Evolutionary conservation across 805 yeast genomes (phyloP).

Genomic region (Suhomyces prunicola): DNA sequence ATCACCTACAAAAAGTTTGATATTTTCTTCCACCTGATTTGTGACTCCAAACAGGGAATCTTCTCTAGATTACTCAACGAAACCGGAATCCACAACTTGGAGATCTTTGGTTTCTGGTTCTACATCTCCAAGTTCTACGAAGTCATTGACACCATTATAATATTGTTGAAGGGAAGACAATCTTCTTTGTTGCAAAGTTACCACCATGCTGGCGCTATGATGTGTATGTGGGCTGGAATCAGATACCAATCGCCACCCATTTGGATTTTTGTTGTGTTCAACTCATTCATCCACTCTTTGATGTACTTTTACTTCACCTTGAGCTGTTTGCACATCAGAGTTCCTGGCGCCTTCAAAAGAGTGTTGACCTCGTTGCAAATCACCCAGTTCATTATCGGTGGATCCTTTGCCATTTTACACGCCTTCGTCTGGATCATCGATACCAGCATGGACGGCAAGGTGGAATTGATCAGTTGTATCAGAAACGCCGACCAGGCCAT

Average conservation of each 20-base stretch:
- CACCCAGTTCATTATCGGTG: slow-evolving; percentile 66
- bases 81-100: slow-evolving; percentile 36
- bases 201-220: slow-evolving; percentile 78
- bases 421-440: slow-evolving; percentile 60
- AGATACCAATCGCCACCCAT: slow-evolving; percentile 70
- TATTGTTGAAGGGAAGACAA: slow-evolving; percentile 64
- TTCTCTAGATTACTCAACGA: slow-evolving; percentile 34
- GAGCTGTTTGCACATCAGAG: slow-evolving; percentile 54
- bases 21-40: slow-evolving; percentile 57
- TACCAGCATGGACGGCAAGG: slow-evolving; percentile 24
- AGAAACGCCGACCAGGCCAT: slow-evolving; percentile 57
- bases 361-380: slow-evolving; percentile 65
- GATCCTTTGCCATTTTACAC: slow-evolving; percentile 62
- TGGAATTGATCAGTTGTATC: slow-evolving; percentile 45
- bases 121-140: slow-evolving; percentile 71
- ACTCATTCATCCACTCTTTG: slow-evolving; percentile 72
- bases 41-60: slow-evolving; percentile 58
- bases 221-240: slow-evolving; percentile 79
- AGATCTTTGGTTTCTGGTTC: slow-evolving; percentile 62
- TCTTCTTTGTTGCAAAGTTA: slow-evolving; percentile 67
- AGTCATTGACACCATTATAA: slow-evolving; percentile 64
- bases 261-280: slow-evolving; percentile 78
- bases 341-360: slow-evolving; percentile 57
- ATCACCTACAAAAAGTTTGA: slow-evolving; percentile 25
- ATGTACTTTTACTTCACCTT: slow-evolving; percentile 71